Evolutionary conservation across 305 asterid genomes (phyloP), one percentile per base, ranked within the genome.

Genomic region (Petunia hybrid): DNA sequence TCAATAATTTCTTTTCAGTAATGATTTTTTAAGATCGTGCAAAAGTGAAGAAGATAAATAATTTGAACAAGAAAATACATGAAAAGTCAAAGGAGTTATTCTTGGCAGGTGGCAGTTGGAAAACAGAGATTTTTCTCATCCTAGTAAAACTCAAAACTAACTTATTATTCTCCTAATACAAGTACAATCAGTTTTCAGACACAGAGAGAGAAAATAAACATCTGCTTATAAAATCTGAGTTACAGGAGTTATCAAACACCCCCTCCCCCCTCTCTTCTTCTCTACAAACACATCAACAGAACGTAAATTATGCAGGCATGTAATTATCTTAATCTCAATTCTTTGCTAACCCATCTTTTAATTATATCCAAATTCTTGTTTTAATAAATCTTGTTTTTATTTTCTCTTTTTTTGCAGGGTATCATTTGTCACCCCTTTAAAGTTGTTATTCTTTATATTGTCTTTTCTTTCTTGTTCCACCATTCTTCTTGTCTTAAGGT

Each of bases 401-500:
- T 13, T 36, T 8, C 4, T 35, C 4, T 16, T 14, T 16, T 35
- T 46, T 42, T 42, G 69, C 83, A 86, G 88, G 85, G 57, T 41
- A 45, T 55, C 77, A 83, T 53, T 76, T 65, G n/a, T 40, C 57
- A 46, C 36, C 63, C 80, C 14, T n/a, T 64, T 9, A 70, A 74
- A 77, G n/a, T 74, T 74, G 45, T 83, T 80, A 59, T 79, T 35
- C 56, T 66, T 12, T 63, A 70, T n/a, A 13, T 83, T 64, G 42
- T 22, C 46, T 46, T 81, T 62, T 79, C 73, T 55, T 42, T 83
- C 71, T 62, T 79, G 1, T 57, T 81, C 42, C 83, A 71, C 10
- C 14, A 67, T 0, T 79, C 41, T 12, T 56, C 67, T 55, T 61
- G 68, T 69, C 81, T 86, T 38, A 61, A 81, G 85, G 89, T 86